Conservation (phyloP, 176 grass and related monocot genomes). For the Phoenix roebelenii region DNA sequence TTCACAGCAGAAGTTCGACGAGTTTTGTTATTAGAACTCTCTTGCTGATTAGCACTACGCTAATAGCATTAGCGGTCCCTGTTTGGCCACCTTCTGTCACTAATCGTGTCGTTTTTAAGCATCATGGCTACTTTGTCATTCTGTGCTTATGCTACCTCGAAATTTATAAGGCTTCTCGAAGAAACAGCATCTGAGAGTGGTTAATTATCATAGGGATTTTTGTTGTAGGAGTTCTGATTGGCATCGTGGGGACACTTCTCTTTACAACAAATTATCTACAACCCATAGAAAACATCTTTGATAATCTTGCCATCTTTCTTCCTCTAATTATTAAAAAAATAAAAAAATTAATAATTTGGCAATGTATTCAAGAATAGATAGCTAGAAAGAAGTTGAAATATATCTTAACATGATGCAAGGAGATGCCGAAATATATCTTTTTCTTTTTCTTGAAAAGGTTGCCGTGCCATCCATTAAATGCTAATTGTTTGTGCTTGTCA, state of each 20-base stretch:
- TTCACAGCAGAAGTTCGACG: background rate
- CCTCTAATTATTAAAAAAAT: no score
- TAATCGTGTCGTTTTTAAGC: constrained; percentile 47
- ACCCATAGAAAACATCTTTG: no score
- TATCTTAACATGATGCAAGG: no score
- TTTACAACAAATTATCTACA: constrained; percentile 31
- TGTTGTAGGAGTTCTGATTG: constrained; percentile 26
- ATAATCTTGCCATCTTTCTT: no score
- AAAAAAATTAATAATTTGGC: no score
- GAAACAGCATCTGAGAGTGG: constrained; percentile 9
- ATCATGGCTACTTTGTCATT: constrained; percentile 37
- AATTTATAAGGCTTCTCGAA: constrained; percentile 27
- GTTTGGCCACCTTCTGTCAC: constrained; percentile 50
- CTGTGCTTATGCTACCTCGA: constrained; percentile 49
- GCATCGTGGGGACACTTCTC: constrained; percentile 37
- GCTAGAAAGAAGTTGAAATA: no score
- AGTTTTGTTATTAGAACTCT: constrained; percentile 34
- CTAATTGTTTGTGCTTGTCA: no score
- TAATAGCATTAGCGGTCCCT: constrained; percentile 41
- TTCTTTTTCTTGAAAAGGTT: no score
- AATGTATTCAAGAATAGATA: no score
- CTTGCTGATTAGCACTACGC: constrained; percentile 34
- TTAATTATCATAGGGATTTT: constrained; percentile 30
- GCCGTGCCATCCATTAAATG: no score
- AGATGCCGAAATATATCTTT: no score